Percentiles rank a stretch among this genome's conserved stretches.
Conservation (phyloP, 2,329 filamentous ascomycete genomes). For the Phialophora macrospora region DNA sequence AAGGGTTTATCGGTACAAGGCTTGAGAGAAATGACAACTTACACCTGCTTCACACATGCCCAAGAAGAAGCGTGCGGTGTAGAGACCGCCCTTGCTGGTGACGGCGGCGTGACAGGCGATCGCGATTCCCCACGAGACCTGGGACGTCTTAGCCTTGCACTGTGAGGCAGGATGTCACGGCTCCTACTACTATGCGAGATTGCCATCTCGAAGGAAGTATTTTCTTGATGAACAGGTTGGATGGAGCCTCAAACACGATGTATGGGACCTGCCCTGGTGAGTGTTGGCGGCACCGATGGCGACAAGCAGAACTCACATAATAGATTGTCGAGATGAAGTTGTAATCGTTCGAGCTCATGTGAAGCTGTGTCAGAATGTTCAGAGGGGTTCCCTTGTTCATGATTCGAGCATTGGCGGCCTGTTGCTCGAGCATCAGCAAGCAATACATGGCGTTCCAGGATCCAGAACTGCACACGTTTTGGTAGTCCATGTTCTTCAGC, state of each 20-base stretch:
- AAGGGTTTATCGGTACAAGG: no score
- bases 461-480: conserved; percentile 38
- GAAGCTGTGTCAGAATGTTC: conserved; percentile 48
- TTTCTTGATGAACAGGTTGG: conserved; percentile 71
- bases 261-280: conserved; percentile 62
- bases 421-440: conserved; percentile 20
- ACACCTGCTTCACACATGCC: conserved; percentile 65
- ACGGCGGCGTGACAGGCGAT: conserved; percentile 71
- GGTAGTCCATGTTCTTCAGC: conserved; percentile 43
- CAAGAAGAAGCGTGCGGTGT: conserved; percentile 69
- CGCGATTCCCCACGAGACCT: conserved; percentile 66
- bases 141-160: conserved; percentile 58
- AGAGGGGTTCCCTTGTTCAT: conserved; percentile 46
- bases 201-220: conserved; percentile 61
- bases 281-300: neutral
- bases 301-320: conserved; percentile 41
- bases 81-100: conserved; percentile 56
- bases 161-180: conserved; percentile 62
- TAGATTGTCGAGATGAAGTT: conserved; percentile 50
- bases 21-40: no score
- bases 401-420: conserved; percentile 45
- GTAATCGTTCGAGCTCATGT: conserved; percentile 50
- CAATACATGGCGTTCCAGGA: neutral
- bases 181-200: conserved; percentile 41
- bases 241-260: conserved; percentile 73